Evolutionary conservation across 2,329 filamentous ascomycete genomes (phyloP).

Genomic region (Meredithiella fracta): DNA sequence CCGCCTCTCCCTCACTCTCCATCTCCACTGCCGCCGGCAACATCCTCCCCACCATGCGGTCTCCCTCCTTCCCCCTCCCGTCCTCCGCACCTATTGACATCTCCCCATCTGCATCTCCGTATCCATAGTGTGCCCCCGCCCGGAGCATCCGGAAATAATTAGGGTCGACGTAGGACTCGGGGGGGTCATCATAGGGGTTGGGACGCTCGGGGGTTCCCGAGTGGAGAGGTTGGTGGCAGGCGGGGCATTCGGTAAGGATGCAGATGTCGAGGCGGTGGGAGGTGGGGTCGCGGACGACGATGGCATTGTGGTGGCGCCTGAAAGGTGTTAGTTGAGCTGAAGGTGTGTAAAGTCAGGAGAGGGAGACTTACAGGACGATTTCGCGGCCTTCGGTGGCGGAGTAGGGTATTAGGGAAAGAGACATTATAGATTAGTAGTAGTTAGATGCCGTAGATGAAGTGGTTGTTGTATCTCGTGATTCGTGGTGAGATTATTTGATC

Average conservation of each 20-base stretch:
- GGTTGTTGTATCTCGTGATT: too few species aligned
- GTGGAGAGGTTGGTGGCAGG: constrained; percentile 61
- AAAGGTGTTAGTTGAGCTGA: constrained; percentile 4
- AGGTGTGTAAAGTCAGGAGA: not conserved
- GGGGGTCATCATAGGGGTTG: constrained; percentile 19
- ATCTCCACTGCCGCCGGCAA: not conserved
- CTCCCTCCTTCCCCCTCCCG: not conserved
- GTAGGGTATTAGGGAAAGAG: constrained; percentile 60
- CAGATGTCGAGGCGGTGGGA: constrained; percentile 76
- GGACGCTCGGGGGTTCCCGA: constrained; percentile 32
- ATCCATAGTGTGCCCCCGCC: constrained; percentile 22
- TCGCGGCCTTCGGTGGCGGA: constrained; percentile 56
- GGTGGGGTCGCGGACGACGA: constrained; percentile 76
- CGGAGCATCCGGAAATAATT: constrained; percentile 92
- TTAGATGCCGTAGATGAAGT: too few species aligned
- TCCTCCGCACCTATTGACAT: constrained; percentile 17
- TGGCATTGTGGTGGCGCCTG: constrained; percentile 80
- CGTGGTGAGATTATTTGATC: too few species aligned
- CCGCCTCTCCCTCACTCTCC: not conserved
- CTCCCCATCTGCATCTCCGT: not conserved
- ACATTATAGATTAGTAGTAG: not conserved
- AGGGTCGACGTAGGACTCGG: constrained; percentile 65
- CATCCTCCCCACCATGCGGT: not conserved
- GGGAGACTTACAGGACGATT: constrained; percentile 56
- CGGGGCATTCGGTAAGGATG: constrained; percentile 67